Base-by-base conservation (phyloP, 1,284 basidiomycete genomes). In the Apiotrichum sp. region DNA sequence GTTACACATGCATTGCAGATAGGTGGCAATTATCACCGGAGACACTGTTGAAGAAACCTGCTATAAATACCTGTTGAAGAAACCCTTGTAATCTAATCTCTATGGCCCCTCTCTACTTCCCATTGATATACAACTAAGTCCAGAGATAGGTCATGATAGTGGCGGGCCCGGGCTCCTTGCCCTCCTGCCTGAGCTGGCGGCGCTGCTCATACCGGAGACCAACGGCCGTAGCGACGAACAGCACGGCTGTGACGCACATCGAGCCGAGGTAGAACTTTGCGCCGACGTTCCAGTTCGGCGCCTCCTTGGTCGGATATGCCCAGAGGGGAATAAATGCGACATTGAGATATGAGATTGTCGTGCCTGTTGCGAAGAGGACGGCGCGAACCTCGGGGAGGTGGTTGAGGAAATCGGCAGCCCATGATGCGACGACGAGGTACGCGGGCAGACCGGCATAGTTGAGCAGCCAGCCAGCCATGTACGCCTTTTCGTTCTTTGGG, bases 211-310 rank as follows among this genome's bases (percentile, higher is more conserved):
- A 52, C 33, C 57, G 57, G 34, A 59, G 54, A 10, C 51, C 57
- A 33, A 47, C 49, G 1, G 57, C 57, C 39, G 54, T 59, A 31
- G 47, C 50, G 31, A 59, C 36, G 44, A 55, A 59, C 22, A 40
- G 36, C 9, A 38, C 38, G 4, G 52, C 45, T 42, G 50, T 50
- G 8, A 50, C 33, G 29, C 9, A 32, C 57, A 59, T 59, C n/a
- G 47, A 53, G 38, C 47, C 57, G 33, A 59, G 57, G 44, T 59
- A 59, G 39, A 59, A 55, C 51, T 59, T 59, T 4, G 57, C 53
- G 2, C 57, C 57, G 34, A 59, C 54, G 3, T 10, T 9, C 57
- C 57, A 59, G 44, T 59, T 44, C n/a, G 57, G 57, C 10, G 53
- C 51, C 47, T 55, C 36, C 11, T 39, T 53, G 33, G 57, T 43